Percentiles rank a stretch among this genome's conserved stretches.
These are phyloP conservation scores for Rhynchospora tenuis DNA, from an alignment of 176 grass and related monocot species.

Conservation along the genomic window DNA sequence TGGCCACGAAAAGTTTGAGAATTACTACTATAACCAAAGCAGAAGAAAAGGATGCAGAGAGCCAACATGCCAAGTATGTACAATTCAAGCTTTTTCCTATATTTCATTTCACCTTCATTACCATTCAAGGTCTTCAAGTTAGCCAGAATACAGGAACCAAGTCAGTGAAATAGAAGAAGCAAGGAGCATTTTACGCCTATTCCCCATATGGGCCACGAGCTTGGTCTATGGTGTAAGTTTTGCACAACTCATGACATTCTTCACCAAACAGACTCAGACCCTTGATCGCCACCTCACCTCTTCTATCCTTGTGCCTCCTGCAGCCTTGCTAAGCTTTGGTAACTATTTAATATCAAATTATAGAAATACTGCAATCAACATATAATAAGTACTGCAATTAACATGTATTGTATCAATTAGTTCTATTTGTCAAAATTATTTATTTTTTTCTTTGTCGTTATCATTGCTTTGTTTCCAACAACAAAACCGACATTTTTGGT, in stretches of 20 bases:
- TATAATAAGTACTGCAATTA: too few species aligned
- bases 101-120: not conserved
- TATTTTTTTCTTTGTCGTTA: not conserved
- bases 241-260: conserved; percentile 34
- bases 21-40: not conserved
- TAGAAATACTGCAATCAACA: not conserved
- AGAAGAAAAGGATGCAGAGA: not conserved
- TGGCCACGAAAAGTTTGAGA: not conserved
- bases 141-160: not conserved
- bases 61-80: not conserved
- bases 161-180: conserved; percentile 6
- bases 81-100: not conserved
- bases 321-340: conserved; percentile 17
- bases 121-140: not conserved
- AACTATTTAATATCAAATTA: not conserved
- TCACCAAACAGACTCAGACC: conserved; percentile 38
- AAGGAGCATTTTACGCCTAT: conserved; percentile 15
- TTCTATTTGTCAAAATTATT: not conserved
- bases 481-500: not conserved
- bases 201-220: conserved; percentile 50
- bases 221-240: conserved; percentile 19
- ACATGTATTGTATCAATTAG: not conserved
- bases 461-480: not conserved
- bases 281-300: conserved; percentile 35
- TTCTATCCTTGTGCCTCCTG: conserved; percentile 28